Percentiles rank a stretch among this genome's conserved stretches.
Conservation (phyloP, 352 stramenopile species). For the Pythium aquatile region DNA sequence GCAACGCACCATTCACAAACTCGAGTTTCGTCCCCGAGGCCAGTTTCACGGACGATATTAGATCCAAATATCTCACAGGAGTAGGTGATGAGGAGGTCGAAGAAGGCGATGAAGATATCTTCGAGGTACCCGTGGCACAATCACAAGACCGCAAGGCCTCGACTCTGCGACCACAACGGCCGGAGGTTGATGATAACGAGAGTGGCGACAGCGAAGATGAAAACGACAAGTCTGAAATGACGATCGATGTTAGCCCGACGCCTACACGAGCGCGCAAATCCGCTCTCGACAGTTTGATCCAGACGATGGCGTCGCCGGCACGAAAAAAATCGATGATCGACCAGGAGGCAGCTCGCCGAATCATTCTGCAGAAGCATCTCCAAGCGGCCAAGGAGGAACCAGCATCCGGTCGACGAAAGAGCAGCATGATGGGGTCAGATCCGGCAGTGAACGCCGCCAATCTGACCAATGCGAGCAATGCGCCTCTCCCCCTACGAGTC, state of each 20-base stretch:
- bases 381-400: conserved; percentile 12
- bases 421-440: background rate
- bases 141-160: background rate
- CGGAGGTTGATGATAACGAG: conserved; percentile 18
- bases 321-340: conserved; percentile 37
- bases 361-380: conserved; percentile 53
- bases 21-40: conserved; percentile 30
- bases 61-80: background rate
- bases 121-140: background rate
- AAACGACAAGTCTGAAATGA: background rate
- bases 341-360: conserved; percentile 39
- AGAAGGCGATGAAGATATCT: background rate
- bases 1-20: conserved; percentile 16
- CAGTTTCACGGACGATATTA: conserved; percentile 13
- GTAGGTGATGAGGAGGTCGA: conserved; percentile 15
- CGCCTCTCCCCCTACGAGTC: conserved; percentile 46
- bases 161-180: background rate
- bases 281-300: conserved; percentile 45
- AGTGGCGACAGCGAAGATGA: conserved; percentile 4
- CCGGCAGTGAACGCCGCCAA: conserved; percentile 15
- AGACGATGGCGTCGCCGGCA: conserved; percentile 28
- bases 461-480: conserved; percentile 25
- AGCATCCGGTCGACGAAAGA: background rate
- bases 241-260: background rate
- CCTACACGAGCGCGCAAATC: conserved; percentile 35